Percentiles rank a stretch among this genome's conserved stretches.
Conservation (phyloP, 768 basidiomycete genomes). For the Pilatotrama ljubarskyi region DNA sequence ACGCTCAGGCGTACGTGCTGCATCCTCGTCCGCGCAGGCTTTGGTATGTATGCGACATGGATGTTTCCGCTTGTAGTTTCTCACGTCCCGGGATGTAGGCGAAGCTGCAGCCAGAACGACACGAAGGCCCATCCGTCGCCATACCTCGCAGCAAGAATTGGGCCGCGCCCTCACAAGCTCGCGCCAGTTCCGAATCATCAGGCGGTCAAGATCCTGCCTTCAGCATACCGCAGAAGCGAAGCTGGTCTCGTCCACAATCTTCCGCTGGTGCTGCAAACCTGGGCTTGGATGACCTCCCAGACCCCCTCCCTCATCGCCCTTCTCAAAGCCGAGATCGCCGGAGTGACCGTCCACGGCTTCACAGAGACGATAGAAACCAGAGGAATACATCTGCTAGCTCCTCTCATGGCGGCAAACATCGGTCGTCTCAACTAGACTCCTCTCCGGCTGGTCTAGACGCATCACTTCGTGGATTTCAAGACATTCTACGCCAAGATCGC, state of each 20-base stretch:
- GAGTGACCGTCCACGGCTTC: not conserved
- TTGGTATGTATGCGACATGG: constrained; percentile 13
- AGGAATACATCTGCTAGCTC: not conserved
- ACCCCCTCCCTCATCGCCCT: not conserved
- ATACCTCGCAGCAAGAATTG: constrained; percentile 18
- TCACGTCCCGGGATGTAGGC: constrained; percentile 3
- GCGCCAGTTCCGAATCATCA: not conserved
- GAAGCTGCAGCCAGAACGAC: not conserved
- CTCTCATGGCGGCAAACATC: not conserved
- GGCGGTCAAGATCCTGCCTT: not conserved
- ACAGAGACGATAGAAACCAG: no score
- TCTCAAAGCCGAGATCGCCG: not conserved
- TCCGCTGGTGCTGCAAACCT: not conserved
- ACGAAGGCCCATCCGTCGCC: not conserved
- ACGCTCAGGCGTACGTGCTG: constrained; percentile 18
- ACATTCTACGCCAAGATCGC: constrained; percentile 8
- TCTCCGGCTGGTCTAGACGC: not conserved
- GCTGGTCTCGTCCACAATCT: constrained; percentile 2
- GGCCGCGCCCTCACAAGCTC: constrained; percentile 3
- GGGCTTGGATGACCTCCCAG: not conserved
- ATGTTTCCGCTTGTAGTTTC: no score
- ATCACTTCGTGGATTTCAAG: not conserved
- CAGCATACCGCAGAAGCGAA: not conserved
- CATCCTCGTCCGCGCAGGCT: constrained; percentile 24
- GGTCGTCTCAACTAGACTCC: not conserved